Conservation (phyloP, 257 asterid genomes). For the Solanum bulbocastanum region DNA sequence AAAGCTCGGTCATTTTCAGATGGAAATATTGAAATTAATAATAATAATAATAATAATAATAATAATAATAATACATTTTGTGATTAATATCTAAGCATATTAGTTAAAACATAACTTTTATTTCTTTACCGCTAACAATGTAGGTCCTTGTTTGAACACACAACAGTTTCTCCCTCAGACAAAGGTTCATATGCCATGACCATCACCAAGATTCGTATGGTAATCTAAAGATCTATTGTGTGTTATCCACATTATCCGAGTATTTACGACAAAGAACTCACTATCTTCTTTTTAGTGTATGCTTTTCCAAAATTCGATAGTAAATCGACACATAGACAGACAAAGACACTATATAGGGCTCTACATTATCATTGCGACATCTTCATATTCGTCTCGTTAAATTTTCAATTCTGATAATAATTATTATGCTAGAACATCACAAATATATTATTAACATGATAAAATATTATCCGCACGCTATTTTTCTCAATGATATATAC, state of each 20-base stretch:
- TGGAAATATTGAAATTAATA: background rate
- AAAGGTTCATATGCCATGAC: background rate
- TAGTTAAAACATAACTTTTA: background rate
- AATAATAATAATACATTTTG: too few relatives aligned
- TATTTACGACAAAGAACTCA: background rate
- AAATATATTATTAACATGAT: background rate
- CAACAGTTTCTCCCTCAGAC: background rate
- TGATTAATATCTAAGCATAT: background rate
- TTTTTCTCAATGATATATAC: background rate
- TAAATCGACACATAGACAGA: background rate
- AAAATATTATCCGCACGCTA: background rate
- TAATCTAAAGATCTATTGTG: accelerated
- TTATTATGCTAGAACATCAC: background rate
- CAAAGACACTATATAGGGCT: background rate
- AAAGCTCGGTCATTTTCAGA: background rate
- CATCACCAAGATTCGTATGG: background rate
- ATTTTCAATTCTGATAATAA: accelerated
- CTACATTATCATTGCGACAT: background rate
- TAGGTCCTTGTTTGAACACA: background rate
- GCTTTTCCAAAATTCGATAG: background rate
- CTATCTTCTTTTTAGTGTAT: background rate
- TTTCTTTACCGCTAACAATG: too few relatives aligned
- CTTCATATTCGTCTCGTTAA: background rate
- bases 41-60: too few relatives aligned
- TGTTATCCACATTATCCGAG: background rate